Base-by-base conservation (phyloP, 768 basidiomycete species). In the Tulasnella sp. region DNA sequence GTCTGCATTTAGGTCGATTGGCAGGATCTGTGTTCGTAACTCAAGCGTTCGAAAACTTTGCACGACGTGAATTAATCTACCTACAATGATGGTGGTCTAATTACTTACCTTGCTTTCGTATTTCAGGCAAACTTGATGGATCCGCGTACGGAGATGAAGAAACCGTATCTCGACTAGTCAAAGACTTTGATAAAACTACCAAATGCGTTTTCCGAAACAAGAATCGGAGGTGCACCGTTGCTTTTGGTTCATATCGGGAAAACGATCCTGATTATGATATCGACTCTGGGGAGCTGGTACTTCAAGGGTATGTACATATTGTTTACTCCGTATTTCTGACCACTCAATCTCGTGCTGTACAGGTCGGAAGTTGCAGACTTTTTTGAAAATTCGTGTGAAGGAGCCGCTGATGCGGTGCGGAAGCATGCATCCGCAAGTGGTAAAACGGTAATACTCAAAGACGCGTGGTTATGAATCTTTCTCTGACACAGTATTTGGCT, bases 1-100 rank as follows among this genome's bases (percentile, higher is more conserved):
- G 48, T 75, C 74, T 5, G 55, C 72, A 40, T 76, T 74, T 3
- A 75, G 77, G 54, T 58, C 76, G 55, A 69, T 66, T 52, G 75
- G 74, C 0, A 70, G 74, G 45, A 66, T 77, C 43, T 63, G 66
- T 27, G 76, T 74, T 73, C 3, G 42, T 44, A 61, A 64, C 57
- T 71, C 73, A 39, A 65, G 68, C 46, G 73, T 74, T 44, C 16
- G 42, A 28, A 12, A 44, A 12, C 3, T 12, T 31, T 25, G 32
- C 22, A 8, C n/a, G 10, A 8, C 15, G 42, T 44, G 32, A 24
- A 31, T 8, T 10, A 1, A 3, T 19, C 24, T 3, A 22, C 15
- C 28, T 7, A 25, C 3, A 31, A 44, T 3, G 10, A 44, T 4
- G 42, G 32, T 22, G 27, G 32, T 13, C 27, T 44, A 31, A n/a